Base-by-base conservation (phyloP, 2,329 filamentous ascomycete genomes). In the Dactylellina cionopaga region DNA sequence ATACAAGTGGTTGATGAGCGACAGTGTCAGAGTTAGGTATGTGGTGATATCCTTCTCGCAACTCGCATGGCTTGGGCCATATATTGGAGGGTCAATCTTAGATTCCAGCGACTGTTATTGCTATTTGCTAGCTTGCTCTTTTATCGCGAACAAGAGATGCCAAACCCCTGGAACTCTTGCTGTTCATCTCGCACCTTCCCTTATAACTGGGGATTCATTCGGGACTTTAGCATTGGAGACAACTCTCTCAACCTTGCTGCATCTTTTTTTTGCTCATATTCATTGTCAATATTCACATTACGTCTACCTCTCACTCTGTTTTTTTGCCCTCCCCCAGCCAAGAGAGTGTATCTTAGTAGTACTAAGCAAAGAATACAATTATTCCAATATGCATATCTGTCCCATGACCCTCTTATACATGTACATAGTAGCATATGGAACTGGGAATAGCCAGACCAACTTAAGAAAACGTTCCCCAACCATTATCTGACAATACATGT, bases 1-100 rank as follows among this genome's bases (percentile, higher is more conserved):
- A 80, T 99, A 99, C 86, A 98, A 98, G 82, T 98, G 95, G 94
- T 88, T 98, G 55, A 97, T 98, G 74, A 92, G 96, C 81, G 95
- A 99, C 81, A 96, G 92, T 76, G 92, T 99, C 44, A 89, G 95
- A 69, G 93, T 99, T 27, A 90, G 90, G 79, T 90, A 88, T 29
- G 68, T 72, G 7, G 6, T 44, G 17, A 39, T 22, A 35, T 2
- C 31, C 17, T 13, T 44, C 6, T 41, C 15, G 6, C 31, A 10
- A 24, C 19, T n/a, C 24, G 29, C n/a, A 29, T 11, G 13, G 39
- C n/a, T 22, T 37, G 51, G 25, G 22, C 46, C 13, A 41, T 43
- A 27, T 49, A 25, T 58, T 51, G 43, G 58, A 43, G 49, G 44
- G 41, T 44, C 17, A 6, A 19, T 29, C 41, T 27, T 17, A 29